Evolutionary conservation across 139 green algal genomes (phyloP), one percentile per base, ranked within the genome.

Genomic region (Closterium sp.): DNA sequence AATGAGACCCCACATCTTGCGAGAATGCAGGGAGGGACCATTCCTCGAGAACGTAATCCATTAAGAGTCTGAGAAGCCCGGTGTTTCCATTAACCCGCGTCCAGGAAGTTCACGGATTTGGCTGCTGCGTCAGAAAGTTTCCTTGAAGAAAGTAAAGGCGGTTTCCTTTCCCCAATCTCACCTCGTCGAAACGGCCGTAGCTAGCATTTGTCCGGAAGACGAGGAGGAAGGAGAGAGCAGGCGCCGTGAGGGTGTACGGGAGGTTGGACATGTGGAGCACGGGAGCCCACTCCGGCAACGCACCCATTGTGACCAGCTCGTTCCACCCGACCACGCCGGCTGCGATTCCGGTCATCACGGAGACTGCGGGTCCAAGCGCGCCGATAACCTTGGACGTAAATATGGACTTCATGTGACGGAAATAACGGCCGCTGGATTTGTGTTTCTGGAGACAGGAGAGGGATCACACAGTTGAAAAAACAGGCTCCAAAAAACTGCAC

Each of bases 181-280:
- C 90, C 85, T 94, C 91, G 55, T 94, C 91, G 87, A 94, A 94
- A 89, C 91, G 91, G 33, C 55, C 88, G 31, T 92, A 94, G 30
- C 35, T 88, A 23, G 88, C 38, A 38, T 94, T 89, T 5, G 91
- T 94, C 33, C 91, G 91, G 91, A 94, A 94, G n/a, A 94, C 91
- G 34, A 94, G 91, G 30, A 94, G 91, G 81, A 94, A 85, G 19
- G 88, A 31, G 34, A 94, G 91, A 19, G 91, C 91, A 31, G 91
- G 91, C 23, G 91, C 88, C 4, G 91, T 94, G 55, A 94, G 91
- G 12, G 28, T 64, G 55, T 93, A 89, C 31, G 91, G 91, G 12
- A 94, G 91, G 16, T 64, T 33, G 86, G 87, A 88, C 43, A 92
- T 69, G 86, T 92, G 86, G 2, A 93, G 32, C 36, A 93, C 9